Base-by-base conservation (phyloP, 176 grass and related monocot genomes). In the Zoysia pacifica region DNA sequence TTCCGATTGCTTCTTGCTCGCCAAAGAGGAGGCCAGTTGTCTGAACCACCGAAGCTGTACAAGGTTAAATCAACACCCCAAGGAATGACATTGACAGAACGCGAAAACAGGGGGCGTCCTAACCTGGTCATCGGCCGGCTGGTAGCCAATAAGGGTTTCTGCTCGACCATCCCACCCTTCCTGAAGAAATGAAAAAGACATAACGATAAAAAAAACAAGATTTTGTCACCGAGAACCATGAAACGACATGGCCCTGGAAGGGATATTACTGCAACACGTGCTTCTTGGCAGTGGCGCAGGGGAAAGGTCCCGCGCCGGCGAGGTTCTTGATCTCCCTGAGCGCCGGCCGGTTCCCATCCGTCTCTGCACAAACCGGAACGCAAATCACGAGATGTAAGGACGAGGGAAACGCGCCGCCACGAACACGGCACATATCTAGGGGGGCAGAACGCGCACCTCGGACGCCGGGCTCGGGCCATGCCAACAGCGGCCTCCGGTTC, bases 311-410 rank as follows among this genome's bases (percentile, higher is more conserved):
- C 3, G 50, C 84, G 2, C 68, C 82, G 14, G 75, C 36, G 39
- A 93, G 18, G 84, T 93, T 94, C 69, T 85, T 91, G 79, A 94
- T 89, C n/a, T 97, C 87, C 79, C 44, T 78, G 71, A 94, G 81
- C 63, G 86, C 90, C 85, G 74, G 79, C 41, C 91, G 89, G 69
- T 80, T 94, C 65, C 74, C 58, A 61, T 19, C 87, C 89, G 88
- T 89, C 42, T 82, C 87, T 92, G 82, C 56, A 85, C 73, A 75
- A 38, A 48, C 54, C 53, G 50, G 43, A 67, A 48, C 28, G 55
- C 20, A 61, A 49, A 67, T 47, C 47, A 84, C 20, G 46, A 78
- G 13, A 74, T 4, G 58, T 56, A 19, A 70, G 70, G 50, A 79
- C 62, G 9, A 15, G 41, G 40, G 60, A 54, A 54, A 65, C 20